Conservation (phyloP, 1,284 basidiomycete genomes). For the Rhodotorula mucilaginosa region DNA sequence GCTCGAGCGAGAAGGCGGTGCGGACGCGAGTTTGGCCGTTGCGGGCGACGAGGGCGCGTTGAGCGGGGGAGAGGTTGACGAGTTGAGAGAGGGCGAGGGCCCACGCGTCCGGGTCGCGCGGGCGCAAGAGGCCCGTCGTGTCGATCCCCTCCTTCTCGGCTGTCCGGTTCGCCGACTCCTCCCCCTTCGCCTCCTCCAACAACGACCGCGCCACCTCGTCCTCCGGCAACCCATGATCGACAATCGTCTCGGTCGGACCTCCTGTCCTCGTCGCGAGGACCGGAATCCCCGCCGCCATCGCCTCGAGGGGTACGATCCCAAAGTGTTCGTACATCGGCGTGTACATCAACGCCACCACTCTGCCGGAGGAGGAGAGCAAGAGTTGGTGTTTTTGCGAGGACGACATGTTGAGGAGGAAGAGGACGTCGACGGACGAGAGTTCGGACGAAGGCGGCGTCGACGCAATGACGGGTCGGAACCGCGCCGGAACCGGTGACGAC, state of each 20-base stretch:
- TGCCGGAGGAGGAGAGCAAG: slow-evolving; percentile 56
- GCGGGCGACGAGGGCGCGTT: slow-evolving; percentile 57
- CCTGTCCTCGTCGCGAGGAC: slow-evolving; percentile 86
- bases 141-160: background rate
- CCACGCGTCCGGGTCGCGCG: slow-evolving; percentile 66
- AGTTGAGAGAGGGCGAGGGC: slow-evolving; percentile 64
- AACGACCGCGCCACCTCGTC: background rate
- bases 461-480: slow-evolving; percentile 51
- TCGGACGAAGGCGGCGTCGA: slow-evolving; percentile 36
- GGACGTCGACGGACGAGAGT: slow-evolving; percentile 58
- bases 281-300: slow-evolving; percentile 85
- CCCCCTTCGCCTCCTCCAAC: too few relatives aligned
- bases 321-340: slow-evolving; percentile 96
- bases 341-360: slow-evolving; percentile 74
- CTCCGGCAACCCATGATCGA: slow-evolving; percentile 53
- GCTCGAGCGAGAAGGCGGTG: slow-evolving; percentile 60
- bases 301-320: slow-evolving; percentile 94
- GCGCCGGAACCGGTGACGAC: slow-evolving; percentile 49
- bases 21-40: slow-evolving; percentile 62
- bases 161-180: too few relatives aligned
- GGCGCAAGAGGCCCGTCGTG: slow-evolving; percentile 65
- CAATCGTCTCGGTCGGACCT: slow-evolving; percentile 84
- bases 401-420: slow-evolving; percentile 84
- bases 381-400: slow-evolving; percentile 72
- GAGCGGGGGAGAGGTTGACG: slow-evolving; percentile 54